Evolutionary conservation across 2,329 filamentous ascomycete genomes (phyloP), one percentile per base, ranked within the genome.

Genomic region (Zasmidium citrigriseum): DNA sequence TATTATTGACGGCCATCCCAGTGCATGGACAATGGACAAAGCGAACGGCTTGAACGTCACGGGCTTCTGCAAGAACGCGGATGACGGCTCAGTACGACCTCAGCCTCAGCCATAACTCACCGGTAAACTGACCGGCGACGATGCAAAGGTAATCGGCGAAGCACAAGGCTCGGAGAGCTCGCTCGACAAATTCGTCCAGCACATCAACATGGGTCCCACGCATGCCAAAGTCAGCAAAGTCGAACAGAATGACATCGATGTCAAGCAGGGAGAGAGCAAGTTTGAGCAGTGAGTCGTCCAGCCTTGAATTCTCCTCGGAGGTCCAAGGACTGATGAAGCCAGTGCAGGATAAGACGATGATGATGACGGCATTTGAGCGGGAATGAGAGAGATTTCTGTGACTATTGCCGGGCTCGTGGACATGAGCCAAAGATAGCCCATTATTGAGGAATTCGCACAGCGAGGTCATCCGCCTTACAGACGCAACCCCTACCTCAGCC

Each of bases 91-190:
- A 7, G 78, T 78, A 65, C 46, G 55, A 41, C 18, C 12, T 29
- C 11, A 18, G 22, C 29, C 29, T 20, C 24, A 29, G 14, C 41
- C 48, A 18, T 22, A 11, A 4, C 4, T 7, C 50, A 45, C 25
- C 23, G 22, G 50, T 52, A 18, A 24, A 11, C 41, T 55, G 46
- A 52, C 20, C 9, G n/a, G 1, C 10, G 16, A 11, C 34, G 34
- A n/a, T n/a, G 2, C 0, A 3, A 64, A 96, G 91, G 93, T 98
- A 48, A 86, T 91, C 70, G 93, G 93, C 23, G 93, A 97, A 76
- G 92, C 88, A 4, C 93, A 98, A 72, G 93, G 91, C 25, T 80
- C 83, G 1, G 81, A 86, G 1, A 82, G 85, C 0, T 76, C 82
- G 2, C 73, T 98, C 23, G 76, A 86, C 53, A 83, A 86, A 55